Conservation (phyloP, 768 basidiomycete species). For the Gautieria morchelliformis region DNA sequence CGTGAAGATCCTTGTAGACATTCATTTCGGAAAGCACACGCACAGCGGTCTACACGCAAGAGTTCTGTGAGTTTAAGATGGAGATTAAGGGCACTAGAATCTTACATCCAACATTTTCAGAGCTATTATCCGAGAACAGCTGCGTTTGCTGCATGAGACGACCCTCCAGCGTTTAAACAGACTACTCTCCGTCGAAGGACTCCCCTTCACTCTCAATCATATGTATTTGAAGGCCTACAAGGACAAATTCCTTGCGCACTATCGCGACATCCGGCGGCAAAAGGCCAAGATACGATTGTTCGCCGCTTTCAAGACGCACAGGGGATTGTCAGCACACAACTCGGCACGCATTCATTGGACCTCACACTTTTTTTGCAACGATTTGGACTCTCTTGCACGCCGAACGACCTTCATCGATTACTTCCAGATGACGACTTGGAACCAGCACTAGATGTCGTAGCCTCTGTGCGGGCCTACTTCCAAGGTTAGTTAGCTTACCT, state of each 20-base stretch:
- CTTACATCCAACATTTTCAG: neutral
- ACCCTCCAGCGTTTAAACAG: neutral
- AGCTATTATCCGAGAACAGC: neutral
- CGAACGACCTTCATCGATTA: conserved; percentile 5
- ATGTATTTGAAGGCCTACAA: conserved; percentile 9
- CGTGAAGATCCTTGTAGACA: conserved; percentile 1
- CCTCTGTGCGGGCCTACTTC: conserved; percentile 8
- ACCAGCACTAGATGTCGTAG: conserved; percentile 9
- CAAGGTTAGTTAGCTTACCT: neutral
- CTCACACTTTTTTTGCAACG: conserved; percentile 1
- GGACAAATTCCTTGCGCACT: conserved; percentile 7
- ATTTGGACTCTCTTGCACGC: conserved; percentile 4
- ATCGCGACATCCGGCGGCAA: neutral
- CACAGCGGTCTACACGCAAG: conserved; percentile 6
- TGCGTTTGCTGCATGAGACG: neutral
- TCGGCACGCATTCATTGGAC: neutral
- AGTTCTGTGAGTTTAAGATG: conserved; percentile 2
- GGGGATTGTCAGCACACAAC: neutral
- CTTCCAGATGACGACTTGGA: conserved; percentile 7
- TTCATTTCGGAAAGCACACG: neutral
- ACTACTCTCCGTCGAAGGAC: conserved; percentile 2
- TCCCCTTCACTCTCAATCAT: conserved; percentile 8
- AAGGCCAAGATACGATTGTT: conserved; percentile 5
- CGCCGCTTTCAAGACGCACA: neutral
- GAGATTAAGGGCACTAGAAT: too few relatives aligned